Evolutionary conservation across 164 flowering plant species (phyloP).

Genomic region (Vitis labrusca): DNA sequence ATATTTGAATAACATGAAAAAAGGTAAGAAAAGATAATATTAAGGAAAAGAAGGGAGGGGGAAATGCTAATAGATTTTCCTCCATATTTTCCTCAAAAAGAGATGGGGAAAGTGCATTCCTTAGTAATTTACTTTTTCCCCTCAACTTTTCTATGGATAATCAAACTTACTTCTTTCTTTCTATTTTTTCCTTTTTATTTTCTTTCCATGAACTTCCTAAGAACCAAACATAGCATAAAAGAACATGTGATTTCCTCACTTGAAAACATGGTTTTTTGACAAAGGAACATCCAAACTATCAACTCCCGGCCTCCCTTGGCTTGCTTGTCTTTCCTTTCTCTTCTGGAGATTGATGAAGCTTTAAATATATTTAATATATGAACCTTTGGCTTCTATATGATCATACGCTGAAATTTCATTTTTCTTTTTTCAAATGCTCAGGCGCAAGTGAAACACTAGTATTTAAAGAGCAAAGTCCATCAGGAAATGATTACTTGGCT

Average conservation of each 20-base stretch:
- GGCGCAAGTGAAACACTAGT: slow-evolving; percentile 80
- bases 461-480: slow-evolving; percentile 87
- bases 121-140: not conserved
- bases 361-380: not conserved
- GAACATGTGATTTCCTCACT: too few species aligned
- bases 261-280: not conserved
- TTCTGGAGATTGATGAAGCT: not conserved
- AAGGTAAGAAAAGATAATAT: too few species aligned
- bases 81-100: too few species aligned
- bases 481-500: slow-evolving; percentile 95
- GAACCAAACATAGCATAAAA: too few species aligned
- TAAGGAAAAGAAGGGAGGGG: too few species aligned
- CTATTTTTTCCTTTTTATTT: too few species aligned
- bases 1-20: too few species aligned
- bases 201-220: too few species aligned
- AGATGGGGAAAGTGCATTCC: not conserved
- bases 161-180: too few species aligned
- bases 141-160: too few species aligned
- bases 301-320: not conserved
- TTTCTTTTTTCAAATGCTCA: slow-evolving; percentile 25
- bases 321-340: not conserved
- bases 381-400: not conserved
- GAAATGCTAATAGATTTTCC: too few species aligned
- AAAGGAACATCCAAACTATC: not conserved
- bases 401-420: not conserved